phyloP scores from a whole-genome alignment of 1,284 basidiomycete species.

The Fomitopsis schrenkii region DNA sequence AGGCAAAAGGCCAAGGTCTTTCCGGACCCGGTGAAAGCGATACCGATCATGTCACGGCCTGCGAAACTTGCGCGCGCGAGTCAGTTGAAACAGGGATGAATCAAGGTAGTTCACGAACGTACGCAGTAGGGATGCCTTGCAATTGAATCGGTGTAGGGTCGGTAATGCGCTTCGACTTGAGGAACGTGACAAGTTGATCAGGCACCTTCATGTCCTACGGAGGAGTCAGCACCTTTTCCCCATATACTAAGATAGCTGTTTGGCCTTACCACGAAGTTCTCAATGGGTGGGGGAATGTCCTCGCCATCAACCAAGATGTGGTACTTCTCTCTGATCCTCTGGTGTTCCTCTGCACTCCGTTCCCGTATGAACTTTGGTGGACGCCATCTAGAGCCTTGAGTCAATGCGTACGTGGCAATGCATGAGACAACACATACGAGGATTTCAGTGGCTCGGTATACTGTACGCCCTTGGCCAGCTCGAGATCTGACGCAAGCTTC shows the following conservation, averaged over 20 bases:
- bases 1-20: slow-evolving; percentile 86
- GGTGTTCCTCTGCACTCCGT: slow-evolving; percentile 66
- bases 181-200: slow-evolving; percentile 73
- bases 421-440: slow-evolving; percentile 44
- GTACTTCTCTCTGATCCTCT: slow-evolving; percentile 79
- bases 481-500: slow-evolving; percentile 89
- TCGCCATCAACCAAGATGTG: slow-evolving; percentile 93
- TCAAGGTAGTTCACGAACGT: slow-evolving; percentile 26
- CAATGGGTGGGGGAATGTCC: slow-evolving; percentile 91
- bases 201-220: slow-evolving; percentile 97
- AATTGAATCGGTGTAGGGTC: slow-evolving; percentile 95
- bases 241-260: not conserved
- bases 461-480: slow-evolving; percentile 89
- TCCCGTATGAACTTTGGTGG: slow-evolving; percentile 83
- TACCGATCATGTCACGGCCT: slow-evolving; percentile 93
- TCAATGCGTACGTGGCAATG: not conserved
- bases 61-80: slow-evolving; percentile 55
- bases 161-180: slow-evolving; percentile 83
- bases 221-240: slow-evolving; percentile 10
- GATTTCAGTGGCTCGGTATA: slow-evolving; percentile 88
- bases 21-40: slow-evolving; percentile 72
- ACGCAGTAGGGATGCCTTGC: slow-evolving; percentile 95
- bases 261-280: slow-evolving; percentile 73
- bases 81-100: not conserved
- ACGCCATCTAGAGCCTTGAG: slow-evolving; percentile 61